A percentile compares a stretch with the other conserved stretches of the same genome.
Conservation (phyloP, 129 eudicot genomes). For the Artemisia argyi region DNA sequence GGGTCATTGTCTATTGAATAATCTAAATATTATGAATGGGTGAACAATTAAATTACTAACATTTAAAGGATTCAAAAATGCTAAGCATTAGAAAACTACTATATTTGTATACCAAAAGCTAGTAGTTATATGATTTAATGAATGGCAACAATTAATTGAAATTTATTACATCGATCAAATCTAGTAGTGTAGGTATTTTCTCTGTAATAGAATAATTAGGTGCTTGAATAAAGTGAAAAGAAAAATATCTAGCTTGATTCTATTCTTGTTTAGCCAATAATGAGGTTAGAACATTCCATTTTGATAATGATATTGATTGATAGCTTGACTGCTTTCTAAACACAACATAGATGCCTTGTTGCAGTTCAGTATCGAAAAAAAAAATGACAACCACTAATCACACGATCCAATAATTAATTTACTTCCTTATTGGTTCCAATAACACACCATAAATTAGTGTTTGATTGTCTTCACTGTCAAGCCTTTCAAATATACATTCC, state of each 20-base stretch:
- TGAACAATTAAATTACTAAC: not conserved
- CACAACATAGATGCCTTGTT: too few relatives aligned
- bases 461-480: too few relatives aligned
- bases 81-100: not conserved
- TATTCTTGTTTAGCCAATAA: constrained; percentile 32
- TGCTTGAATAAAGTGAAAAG: constrained; percentile 21
- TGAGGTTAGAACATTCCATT: constrained; percentile 22
- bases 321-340: too few relatives aligned
- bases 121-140: not conserved
- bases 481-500: too few relatives aligned
- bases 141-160: too few relatives aligned
- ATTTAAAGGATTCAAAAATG: not conserved
- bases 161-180: not conserved
- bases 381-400: too few relatives aligned
- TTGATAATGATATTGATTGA: constrained; percentile 3
- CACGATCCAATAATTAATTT: too few relatives aligned
- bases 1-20: not conserved
- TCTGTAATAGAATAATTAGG: constrained; percentile 13
- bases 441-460: too few relatives aligned
- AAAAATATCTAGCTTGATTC: constrained; percentile 17
- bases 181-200: constrained; percentile 16
- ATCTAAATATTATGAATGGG: not conserved
- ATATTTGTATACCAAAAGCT: not conserved
- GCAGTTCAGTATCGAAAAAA: too few relatives aligned
- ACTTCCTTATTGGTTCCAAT: too few relatives aligned